Evolutionary conservation across 495 filamentous ascomycete genomes (phyloP), one percentile per base, ranked within the genome.

Genomic region (Penicillium subrubescens): DNA sequence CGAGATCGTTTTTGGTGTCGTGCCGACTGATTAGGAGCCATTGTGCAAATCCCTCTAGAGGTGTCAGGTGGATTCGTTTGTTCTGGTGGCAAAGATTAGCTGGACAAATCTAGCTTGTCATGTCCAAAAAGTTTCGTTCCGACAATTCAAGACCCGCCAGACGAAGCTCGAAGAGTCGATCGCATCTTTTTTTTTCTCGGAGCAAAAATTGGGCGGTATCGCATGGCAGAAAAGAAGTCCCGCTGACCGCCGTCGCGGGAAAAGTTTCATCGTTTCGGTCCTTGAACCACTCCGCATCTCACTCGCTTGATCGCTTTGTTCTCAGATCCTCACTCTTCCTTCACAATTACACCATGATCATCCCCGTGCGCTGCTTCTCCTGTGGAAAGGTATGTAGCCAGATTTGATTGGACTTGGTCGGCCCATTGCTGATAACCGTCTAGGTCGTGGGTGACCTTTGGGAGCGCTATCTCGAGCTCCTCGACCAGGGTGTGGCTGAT

Each of bases 331-430:
- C 41, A 60, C 54, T 37, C 66, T 52, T 74, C 69, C 27, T 67
- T 65, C 41, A 14, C 39, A 15, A 39, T 19, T 23, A 44, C 80
- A 87, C 77, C 54, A 99, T 99, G 95, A 99, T 99, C 77, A 97
- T 99, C 70, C 95, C 95, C 1, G 90, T 99, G 65, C 91, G 95
- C 64, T 99, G 95, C 81, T 99, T 99, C 82, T 97, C 95, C 57
- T 99, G 95, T 75, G 95, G 95, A 73, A 99, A 98, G 90, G 95
- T 97, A 76, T 29, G 76, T 54, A n/a, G 23, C 21, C 53, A 39
- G 51, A 50, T 43, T 46, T 35, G 51, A 11, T 33, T 31, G 54
- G 43, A 23, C 44, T 3, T 23, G 5, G 7, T 44, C 4, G 37
- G 12, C 33, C 3, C 6, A n/a, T 59, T n/a, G 39, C 67, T 78